These are phyloP conservation scores for Pinus tabuliformis DNA, from an alignment of 75 land plant genomes.

Conservation along the genomic window DNA sequence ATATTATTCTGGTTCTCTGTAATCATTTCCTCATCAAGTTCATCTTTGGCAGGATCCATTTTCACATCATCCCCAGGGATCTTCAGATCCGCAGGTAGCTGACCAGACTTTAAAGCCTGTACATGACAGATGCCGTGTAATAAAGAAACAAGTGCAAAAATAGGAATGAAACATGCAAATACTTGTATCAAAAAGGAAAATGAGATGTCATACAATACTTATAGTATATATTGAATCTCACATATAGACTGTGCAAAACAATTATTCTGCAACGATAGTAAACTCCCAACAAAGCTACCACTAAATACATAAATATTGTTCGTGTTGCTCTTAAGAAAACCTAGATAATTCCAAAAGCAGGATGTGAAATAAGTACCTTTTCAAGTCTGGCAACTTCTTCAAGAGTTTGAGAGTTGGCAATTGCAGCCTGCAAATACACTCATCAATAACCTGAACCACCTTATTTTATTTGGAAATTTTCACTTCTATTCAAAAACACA, in stretches of 20 bases:
- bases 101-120: conserved; percentile 83
- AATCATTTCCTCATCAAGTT: neutral
- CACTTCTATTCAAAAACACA: no score
- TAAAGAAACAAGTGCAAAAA: neutral
- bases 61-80: conserved; percentile 26
- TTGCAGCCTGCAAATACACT: conserved; percentile 73
- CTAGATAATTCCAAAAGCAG: neutral
- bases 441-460: conserved; percentile 1
- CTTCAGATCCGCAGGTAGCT: conserved; percentile 73
- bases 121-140: conserved; percentile 1
- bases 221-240: neutral
- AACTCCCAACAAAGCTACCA: conserved; percentile 1
- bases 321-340: neutral
- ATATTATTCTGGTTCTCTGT: neutral
- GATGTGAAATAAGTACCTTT: conserved; percentile 41
- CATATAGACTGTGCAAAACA: neutral
- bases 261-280: neutral
- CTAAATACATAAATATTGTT: neutral
- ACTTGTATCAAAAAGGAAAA: neutral
- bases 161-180: neutral
- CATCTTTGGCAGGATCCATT: neutral
- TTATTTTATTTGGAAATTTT: neutral
- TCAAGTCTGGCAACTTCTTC: conserved; percentile 96
- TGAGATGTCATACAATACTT: neutral
- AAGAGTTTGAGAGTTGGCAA: conserved; percentile 91